Evolutionary conservation across 495 filamentous ascomycete species (phyloP), one percentile per base, ranked within the genome.

Genomic region (Xylaria venustula): DNA sequence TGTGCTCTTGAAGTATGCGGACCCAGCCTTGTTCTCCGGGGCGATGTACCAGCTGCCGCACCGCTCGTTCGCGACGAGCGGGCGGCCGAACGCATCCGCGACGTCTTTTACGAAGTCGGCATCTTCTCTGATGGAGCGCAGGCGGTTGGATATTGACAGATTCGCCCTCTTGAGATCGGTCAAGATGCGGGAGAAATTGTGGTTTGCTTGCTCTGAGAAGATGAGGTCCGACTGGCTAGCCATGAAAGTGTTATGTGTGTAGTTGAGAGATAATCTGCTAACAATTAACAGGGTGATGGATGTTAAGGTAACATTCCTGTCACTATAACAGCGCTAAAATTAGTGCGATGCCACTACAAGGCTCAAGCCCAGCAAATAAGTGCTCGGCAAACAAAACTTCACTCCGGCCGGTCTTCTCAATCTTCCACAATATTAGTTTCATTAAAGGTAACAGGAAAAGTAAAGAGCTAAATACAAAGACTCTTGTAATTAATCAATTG

Each of bases 21-120:
- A 90, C 15, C 82, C 90, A 1, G 74, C 74, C 69, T 92, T 92
- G 11, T 59, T 64, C 19, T 72, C 71, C 0, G 90, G 88, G 28
- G 85, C 77, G 37, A 97, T 89, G 73, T 98, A 98, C 94, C 94
- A 98, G 70, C 91, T 92, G 1, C 94, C 94, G 68, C 93, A 97
- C 51, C 94, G 81, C 71, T 97, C 91, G 67, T 98, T 98, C 22
- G 92, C 90, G 22, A 98, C 78, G n/a, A 97, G 75, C 0, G 93
- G 93, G n/a, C 94, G 78, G 20, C 67, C 66, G 51, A 84, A 78
- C 12, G 75, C 72, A 32, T 64, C 65, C 2, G 75, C 76, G 0
- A 88, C 85, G 11, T 80, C 74, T 15, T 73, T 72, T 15, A 90
- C 87, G 69, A 92, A 93, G 17, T 71, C 65, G 12, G 87, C 85